Conservation (phyloP, 2,329 filamentous ascomycete genomes). For the Arachnopeziza araneosa region DNA sequence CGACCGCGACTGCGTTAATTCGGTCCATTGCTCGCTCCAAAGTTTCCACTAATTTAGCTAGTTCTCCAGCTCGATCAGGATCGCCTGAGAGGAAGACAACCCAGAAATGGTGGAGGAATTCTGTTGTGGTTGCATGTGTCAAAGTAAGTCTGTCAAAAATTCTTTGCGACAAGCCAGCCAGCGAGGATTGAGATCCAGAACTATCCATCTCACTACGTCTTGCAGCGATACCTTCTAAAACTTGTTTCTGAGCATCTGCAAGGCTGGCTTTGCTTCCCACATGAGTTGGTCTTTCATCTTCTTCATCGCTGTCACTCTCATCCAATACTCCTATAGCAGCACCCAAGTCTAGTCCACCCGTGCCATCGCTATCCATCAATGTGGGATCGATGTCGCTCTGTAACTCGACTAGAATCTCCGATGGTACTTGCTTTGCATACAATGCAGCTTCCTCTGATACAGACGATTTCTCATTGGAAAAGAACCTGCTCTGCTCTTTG, state of each 20-base stretch:
- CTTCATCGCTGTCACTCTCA: slow-evolving; percentile 62
- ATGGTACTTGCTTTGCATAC: slow-evolving; percentile 66
- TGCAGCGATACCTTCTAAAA: slow-evolving; percentile 59
- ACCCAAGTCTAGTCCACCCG: slow-evolving; percentile 54
- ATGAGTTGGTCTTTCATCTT: slow-evolving; percentile 44
- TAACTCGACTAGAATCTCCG: slow-evolving; percentile 60
- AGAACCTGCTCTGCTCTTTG: slow-evolving; percentile 80
- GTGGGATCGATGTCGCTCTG: slow-evolving; percentile 51
- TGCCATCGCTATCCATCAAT: slow-evolving; percentile 41
- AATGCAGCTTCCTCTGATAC: slow-evolving; percentile 33
- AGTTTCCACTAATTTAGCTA: slow-evolving; percentile 77
- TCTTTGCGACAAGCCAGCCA: slow-evolving; percentile 39
- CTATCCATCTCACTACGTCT: slow-evolving; percentile 55
- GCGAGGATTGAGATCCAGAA: slow-evolving; percentile 23
- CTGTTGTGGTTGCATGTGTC: slow-evolving; percentile 87
- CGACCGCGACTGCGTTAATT: slow-evolving; percentile 72
- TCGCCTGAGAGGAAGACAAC: slow-evolving; percentile 85
- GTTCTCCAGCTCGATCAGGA: slow-evolving; percentile 70
- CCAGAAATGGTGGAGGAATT: slow-evolving; percentile 99
- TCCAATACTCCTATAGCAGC: slow-evolving; percentile 63
- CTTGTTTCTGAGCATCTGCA: slow-evolving; percentile 56
- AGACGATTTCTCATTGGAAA: slow-evolving; percentile 51
- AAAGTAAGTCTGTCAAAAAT: slow-evolving; percentile 59
- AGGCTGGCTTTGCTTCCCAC: slow-evolving; percentile 68
- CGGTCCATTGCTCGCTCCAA: slow-evolving; percentile 70